Evolutionary conservation across 2,329 filamentous ascomycete genomes (phyloP).

Genomic region (Diplocarpon mali): DNA sequence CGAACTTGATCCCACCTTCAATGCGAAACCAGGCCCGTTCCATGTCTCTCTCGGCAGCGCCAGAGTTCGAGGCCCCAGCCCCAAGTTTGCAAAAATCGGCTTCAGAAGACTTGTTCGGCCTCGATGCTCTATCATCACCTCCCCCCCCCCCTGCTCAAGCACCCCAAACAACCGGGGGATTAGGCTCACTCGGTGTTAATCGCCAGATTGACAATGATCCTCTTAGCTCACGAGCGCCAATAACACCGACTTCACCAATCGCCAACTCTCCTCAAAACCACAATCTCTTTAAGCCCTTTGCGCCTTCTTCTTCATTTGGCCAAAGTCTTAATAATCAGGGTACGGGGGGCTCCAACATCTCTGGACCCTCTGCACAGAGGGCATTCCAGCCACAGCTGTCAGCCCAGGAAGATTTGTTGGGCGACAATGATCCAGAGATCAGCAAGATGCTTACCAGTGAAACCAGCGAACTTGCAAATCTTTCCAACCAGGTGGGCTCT

Average conservation of each 20-base stretch:
- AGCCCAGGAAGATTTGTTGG: slow-evolving; percentile 73
- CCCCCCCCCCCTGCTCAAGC: slow-evolving; percentile 41
- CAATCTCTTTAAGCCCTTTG: slow-evolving; percentile 69
- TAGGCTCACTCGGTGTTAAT: slow-evolving; percentile 39
- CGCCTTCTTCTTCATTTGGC: slow-evolving; percentile 87
- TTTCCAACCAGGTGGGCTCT: slow-evolving; percentile 90
- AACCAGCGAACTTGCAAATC: slow-evolving; percentile 83
- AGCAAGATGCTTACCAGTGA: slow-evolving; percentile 82
- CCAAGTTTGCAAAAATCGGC: slow-evolving; percentile 59
- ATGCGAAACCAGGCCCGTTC: slow-evolving; percentile 55
- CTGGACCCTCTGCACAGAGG: slow-evolving; percentile 20
- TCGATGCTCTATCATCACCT: slow-evolving; percentile 57
- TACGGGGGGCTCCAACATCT: slow-evolving; percentile 47
- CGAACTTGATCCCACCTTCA: slow-evolving; percentile 74
- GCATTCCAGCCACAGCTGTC: slow-evolving; percentile 34
- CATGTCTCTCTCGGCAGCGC: slow-evolving; percentile 32
- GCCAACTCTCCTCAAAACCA: slow-evolving; percentile 21
- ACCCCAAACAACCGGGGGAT: slow-evolving; percentile 64
- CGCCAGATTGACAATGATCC: slow-evolving; percentile 26
- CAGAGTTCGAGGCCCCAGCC: slow-evolving; percentile 33
- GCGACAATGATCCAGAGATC: slow-evolving; percentile 78
- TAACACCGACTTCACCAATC: slow-evolving; percentile 22
- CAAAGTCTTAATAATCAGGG: slow-evolving; percentile 66
- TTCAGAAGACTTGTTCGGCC: slow-evolving; percentile 84
- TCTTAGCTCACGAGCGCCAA: slow-evolving; percentile 30